Evolutionary conservation across 768 basidiomycete genomes (phyloP), one percentile per base, ranked within the genome.

Genomic region (Kockovaella imperatae): DNA sequence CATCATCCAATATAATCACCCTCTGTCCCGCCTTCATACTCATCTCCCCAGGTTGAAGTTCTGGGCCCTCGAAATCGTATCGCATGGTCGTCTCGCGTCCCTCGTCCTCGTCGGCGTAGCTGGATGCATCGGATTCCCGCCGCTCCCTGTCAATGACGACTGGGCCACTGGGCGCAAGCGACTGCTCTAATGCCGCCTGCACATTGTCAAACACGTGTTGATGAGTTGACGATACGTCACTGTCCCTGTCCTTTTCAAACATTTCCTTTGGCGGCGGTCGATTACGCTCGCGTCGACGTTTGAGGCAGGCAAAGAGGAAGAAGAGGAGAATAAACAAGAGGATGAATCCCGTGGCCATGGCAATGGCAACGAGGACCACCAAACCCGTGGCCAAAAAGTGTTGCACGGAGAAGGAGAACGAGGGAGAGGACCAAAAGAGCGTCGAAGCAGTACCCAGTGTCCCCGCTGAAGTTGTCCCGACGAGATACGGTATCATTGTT

Each of bases 321-420:
- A 64, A 67, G 14, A 72, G 45, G 4, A 72, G 60, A 26, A 68
- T 57, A 14, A 69, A 45, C 15, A 70, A 56, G n/a, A 70, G 53
- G 36, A 70, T 63, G 18, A 96, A 80, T 15, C 93, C 95, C 14
- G 90, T 89, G 8, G 87, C 83, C 56, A 96, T 95, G 21, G 95
- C 95, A 54, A 99, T 95, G 1, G 90, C 91, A 57, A 99, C 90
- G 35, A 99, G 78, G 57, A 97, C 96, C 46, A 99, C 89, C 30
- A 97, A 78, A 1, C 93, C 95, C 20, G 81, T 80, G 0, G 91
- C 87, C 47, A 99, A 78, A 76, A 88, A 86, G 60, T 83, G 88
- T 87, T 57, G 7, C 57, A 29, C 25, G 26, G 8, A 77, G 17
- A 90, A 95, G 52, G 53, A 53, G 56, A 70, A 70, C 6, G 46